Evolutionary conservation across 345 rosid species (phyloP).

Genomic region (Eutrema heterophyllum): DNA sequence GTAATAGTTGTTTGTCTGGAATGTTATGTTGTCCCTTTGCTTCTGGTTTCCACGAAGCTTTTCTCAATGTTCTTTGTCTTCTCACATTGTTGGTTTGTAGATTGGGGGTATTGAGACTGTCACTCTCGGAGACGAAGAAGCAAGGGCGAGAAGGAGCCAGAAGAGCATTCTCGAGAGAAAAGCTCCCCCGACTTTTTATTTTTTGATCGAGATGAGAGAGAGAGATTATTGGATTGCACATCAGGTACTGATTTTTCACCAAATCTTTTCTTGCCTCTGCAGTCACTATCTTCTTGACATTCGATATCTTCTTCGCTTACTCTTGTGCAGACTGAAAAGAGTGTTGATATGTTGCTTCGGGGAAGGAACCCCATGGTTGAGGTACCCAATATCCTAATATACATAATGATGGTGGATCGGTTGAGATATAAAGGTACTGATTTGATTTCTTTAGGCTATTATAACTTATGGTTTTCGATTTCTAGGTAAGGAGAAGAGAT

Average conservation of each 20-base stretch:
- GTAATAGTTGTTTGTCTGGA: constrained; percentile 16
- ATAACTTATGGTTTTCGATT: background rate
- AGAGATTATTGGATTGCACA: constrained; percentile 59
- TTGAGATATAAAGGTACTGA: background rate
- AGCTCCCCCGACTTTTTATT: constrained; percentile 65
- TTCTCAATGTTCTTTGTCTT: background rate
- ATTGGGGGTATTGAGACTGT: constrained; percentile 62
- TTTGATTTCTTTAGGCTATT: background rate
- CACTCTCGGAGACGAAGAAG: constrained; percentile 70
- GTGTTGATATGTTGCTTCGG: constrained; percentile 59
- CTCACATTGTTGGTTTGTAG: constrained; percentile 30
- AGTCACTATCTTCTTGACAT: background rate
- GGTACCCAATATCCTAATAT: constrained; percentile 32
- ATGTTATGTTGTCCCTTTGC: background rate
- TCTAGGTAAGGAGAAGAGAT: constrained; percentile 50
- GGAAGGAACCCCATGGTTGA: constrained; percentile 58
- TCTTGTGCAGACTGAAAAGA: constrained; percentile 55
- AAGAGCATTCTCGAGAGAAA: constrained; percentile 68
- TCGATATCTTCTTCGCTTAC: background rate
- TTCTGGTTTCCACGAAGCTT: background rate
- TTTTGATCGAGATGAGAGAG: constrained; percentile 66
- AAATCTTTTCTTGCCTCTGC: background rate
- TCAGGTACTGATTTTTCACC: constrained; percentile 32
- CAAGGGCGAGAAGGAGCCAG: constrained; percentile 49
- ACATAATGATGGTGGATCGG: background rate